Conservation (phyloP, 345 rosid species). For the Arabis hirsuta region DNA sequence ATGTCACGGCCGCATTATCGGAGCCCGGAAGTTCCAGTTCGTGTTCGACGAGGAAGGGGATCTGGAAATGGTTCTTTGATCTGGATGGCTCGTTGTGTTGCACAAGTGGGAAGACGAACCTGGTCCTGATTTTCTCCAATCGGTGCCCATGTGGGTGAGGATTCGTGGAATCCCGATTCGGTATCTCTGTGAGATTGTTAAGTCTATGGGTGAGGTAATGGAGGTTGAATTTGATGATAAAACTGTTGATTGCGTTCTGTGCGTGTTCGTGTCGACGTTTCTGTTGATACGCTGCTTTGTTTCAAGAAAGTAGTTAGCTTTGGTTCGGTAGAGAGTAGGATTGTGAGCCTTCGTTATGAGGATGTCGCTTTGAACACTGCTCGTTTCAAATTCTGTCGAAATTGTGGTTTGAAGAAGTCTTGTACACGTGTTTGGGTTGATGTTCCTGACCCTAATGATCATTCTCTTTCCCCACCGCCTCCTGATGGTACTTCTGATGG, state of each 20-base stretch:
- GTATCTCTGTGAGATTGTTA: constrained; percentile 25
- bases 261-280: constrained; percentile 16
- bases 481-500: no score
- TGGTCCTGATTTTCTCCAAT: no score
- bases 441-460: constrained; percentile 34
- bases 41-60: no score
- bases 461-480: no score
- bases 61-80: no score
- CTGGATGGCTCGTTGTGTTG: no score
- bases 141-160: no score
- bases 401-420: background rate
- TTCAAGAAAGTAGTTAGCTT: constrained; percentile 28
- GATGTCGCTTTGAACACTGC: background rate
- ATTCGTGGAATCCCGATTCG: no score
- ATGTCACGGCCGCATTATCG: no score
- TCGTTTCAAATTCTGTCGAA: constrained; percentile 3
- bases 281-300: constrained; percentile 10
- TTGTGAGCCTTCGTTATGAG: constrained; percentile 28
- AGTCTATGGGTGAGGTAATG: constrained; percentile 12
- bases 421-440: constrained; percentile 19
- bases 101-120: no score
- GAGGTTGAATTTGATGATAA: constrained; percentile 1
- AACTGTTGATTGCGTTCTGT: background rate
- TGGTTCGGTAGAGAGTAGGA: constrained; percentile 13
- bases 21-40: no score